phyloP scores from a whole-genome alignment of 1,284 basidiomycete species.

The Microstroma glucosiphilum region DNA sequence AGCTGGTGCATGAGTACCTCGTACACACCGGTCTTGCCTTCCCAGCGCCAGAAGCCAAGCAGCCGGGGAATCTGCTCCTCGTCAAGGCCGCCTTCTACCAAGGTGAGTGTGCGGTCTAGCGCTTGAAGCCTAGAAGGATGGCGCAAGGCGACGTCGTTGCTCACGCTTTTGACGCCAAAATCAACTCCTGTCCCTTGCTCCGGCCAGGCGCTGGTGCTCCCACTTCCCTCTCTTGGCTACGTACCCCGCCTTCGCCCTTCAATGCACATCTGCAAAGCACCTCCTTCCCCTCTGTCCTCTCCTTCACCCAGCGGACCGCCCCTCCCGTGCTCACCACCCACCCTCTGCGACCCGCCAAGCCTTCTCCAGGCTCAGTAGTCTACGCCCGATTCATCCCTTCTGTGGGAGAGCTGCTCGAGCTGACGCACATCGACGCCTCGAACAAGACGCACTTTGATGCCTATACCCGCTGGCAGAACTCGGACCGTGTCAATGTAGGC shows the following conservation, averaged over 20 bases:
- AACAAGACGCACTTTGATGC: constrained; percentile 54
- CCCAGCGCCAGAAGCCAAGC: constrained; percentile 15
- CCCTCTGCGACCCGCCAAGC: constrained; percentile 59
- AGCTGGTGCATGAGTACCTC: constrained; percentile 9
- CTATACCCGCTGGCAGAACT: constrained; percentile 59
- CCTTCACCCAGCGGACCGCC: constrained; percentile 54
- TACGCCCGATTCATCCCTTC: constrained; percentile 57
- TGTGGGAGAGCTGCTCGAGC: constrained; percentile 54
- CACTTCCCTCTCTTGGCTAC: constrained; percentile 55
- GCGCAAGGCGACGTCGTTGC: not conserved
- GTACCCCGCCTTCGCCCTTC: constrained; percentile 34
- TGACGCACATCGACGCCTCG: constrained; percentile 55
- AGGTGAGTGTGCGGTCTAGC: constrained; percentile 57
- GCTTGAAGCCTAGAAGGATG: not conserved
- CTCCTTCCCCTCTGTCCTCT: constrained; percentile 52
- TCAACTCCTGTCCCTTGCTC: constrained; percentile 23
- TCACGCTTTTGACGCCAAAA: constrained; percentile 37
- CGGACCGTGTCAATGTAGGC: constrained; percentile 55
- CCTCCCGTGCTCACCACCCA: constrained; percentile 57
- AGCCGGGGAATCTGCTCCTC: constrained; percentile 50
- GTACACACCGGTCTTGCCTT: constrained; percentile 20
- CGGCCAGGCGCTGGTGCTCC: constrained; percentile 55
- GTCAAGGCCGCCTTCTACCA: constrained; percentile 58
- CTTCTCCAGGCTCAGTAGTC: constrained; percentile 54
- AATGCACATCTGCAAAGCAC: constrained; percentile 23